Percentiles rank a stretch among this genome's conserved stretches.
Evolutionary conservation across 768 basidiomycete genomes (phyloP).

Genomic region (Megacollybia marginata): DNA sequence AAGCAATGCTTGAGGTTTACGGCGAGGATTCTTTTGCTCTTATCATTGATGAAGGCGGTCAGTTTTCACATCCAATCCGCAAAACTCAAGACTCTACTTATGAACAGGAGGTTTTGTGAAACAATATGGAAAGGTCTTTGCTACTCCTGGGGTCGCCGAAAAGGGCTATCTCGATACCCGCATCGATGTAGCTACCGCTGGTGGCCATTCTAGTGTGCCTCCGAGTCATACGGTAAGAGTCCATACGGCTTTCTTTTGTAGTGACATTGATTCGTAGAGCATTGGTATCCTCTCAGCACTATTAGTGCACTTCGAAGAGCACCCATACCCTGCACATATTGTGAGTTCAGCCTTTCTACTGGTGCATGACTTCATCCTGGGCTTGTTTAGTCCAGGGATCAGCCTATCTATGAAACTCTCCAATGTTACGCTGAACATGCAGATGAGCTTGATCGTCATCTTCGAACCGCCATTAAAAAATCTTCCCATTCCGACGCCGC

Average conservation of each 20-base stretch:
- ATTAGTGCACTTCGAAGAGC: constrained; percentile 39
- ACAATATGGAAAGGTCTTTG: constrained; percentile 28
- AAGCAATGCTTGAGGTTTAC: constrained; percentile 37
- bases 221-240: constrained; percentile 45
- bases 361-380: background rate
- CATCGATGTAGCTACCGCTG: constrained; percentile 40
- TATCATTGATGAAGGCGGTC: constrained; percentile 56
- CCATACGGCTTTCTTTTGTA: background rate
- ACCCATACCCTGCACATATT: constrained; percentile 32
- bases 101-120: constrained; percentile 10
- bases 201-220: constrained; percentile 63
- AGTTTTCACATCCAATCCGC: background rate
- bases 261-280: constrained; percentile 16
- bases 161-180: constrained; percentile 41
- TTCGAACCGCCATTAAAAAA: constrained; percentile 25
- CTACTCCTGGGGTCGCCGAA: constrained; percentile 39
- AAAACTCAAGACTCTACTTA: background rate
- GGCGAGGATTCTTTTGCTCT: constrained; percentile 50
- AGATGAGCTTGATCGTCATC: constrained; percentile 27
- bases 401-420: constrained; percentile 33
- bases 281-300: constrained; percentile 55
- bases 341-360: constrained; percentile 10
- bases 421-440: constrained; percentile 46
- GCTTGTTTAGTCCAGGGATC: constrained; percentile 23
- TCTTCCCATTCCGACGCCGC: constrained; percentile 29